Base-by-base conservation (phyloP, 257 asterid species). In the Misopates orontium region DNA sequence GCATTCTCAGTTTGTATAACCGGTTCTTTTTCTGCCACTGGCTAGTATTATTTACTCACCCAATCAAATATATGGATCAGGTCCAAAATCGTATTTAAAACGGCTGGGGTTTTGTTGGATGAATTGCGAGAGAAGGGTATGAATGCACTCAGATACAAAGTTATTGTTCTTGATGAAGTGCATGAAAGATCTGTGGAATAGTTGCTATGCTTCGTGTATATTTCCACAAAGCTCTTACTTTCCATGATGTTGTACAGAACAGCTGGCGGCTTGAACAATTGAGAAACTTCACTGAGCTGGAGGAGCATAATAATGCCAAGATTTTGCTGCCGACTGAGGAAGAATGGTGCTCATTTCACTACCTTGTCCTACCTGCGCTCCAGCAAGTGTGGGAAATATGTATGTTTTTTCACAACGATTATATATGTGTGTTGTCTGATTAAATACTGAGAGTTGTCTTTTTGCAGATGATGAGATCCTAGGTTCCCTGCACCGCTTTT, bases 91-190 rank as follows among this genome's bases (percentile, higher is more conserved):
- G 75, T 90, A 69, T 93, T 93, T 73, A 93, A 93, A 82, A 93
- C 99, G n/a, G 97, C 99, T 66, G 99, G 99, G 22, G 97, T 93
- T 72, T 79, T 93, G 82, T 73, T 93, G 83, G 99, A 93, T 69
- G 99, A 93, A 89, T 88, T 93, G 95, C 88, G 85, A 62, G 99
- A 93, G 77, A 93, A 79, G 81, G 99, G 97, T 19, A 36, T 78
- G 72, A 85, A 85, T 53, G 96, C 99, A 21, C 92, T 93, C 50
- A 88, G 81, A 48, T 93, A 88, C 89, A 93, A 90, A 81, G 99
- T 90, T 60, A 85, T 93, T 62, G 82, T 93, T 75, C 94, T 93
- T 47, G 99, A 93, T 68, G 99, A 93, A 83, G 97, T 93, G 65
- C 99, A 93, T 74, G 99, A 93, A 86, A 84, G 99, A 84, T 93